Evolutionary conservation across 805 yeast genomes (phyloP), one percentile per base, ranked within the genome.

Genomic region (Candida saitoana): DNA sequence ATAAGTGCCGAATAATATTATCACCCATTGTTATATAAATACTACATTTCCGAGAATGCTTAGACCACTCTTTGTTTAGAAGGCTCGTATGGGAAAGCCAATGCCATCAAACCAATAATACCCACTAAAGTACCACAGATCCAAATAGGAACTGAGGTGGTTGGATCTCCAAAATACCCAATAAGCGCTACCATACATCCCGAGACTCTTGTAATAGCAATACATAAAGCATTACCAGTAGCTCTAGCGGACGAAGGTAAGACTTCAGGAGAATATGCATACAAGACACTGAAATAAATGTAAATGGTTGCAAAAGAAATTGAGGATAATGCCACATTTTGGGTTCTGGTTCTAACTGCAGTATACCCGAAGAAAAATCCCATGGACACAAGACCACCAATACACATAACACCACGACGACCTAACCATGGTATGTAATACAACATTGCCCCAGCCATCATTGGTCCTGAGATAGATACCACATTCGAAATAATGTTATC

Each of bases 331-430:
- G 52, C 62, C 27, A 80, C 78, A 54, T 78, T 79, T 25, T 60
- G 57, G 30, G 73, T 62, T 37, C 74, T 65, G 0, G 78, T 73
- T 55, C 73, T 69, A 8, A 79, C 77, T 1, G 79, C 74, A 16
- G 86, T 81, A 53, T 80, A 80, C 37, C 83, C 83, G 52, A 80
- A 80, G 45, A 81, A 57, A 40, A 81, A 71, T 1, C 76, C 78
- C 73, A 79, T 78, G 1, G 79, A 62, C 18, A 71, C 49, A 8
- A 80, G 31, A 3, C 80, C 76, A 31, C 84, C 82, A 42, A 75
- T 63, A 1, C 65, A 62, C 72, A 80, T 65, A 1, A 80, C 72
- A 18, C 84, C 84, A 49, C 77, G 66, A 54, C 83, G 66, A 8
- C 84, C 82, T 19, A 79, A 55, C 2, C 39, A 36, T 3, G 60